Evolutionary conservation across 192 early-diverging fungal genomes (phyloP).

Genomic region (Glomus cerebriforme): DNA sequence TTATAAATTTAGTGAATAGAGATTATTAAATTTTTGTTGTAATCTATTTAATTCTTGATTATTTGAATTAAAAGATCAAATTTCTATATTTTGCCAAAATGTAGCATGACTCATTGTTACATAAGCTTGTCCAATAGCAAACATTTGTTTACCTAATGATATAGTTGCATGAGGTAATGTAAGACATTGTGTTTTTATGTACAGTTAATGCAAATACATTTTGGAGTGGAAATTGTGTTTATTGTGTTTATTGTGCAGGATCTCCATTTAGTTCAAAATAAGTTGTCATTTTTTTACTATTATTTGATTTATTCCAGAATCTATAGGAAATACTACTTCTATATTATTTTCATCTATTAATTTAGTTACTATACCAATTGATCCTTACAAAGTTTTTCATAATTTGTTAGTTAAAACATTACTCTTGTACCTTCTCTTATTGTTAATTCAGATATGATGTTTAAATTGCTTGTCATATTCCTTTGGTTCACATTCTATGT

Average conservation of each 20-base stretch:
- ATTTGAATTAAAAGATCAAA: too few species aligned
- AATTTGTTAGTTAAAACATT: too few species aligned
- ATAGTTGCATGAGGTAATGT: background rate
- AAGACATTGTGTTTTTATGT: constrained; percentile 8
- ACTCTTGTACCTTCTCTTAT: too few species aligned
- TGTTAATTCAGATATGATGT: background rate
- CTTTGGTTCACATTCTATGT: background rate
- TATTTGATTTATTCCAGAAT: background rate
- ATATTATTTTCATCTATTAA: too few species aligned
- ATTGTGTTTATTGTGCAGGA: too few species aligned
- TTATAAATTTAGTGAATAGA: too few species aligned
- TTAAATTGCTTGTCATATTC: background rate
- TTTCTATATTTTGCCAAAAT: background rate
- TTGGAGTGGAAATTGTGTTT: constrained; percentile 8
- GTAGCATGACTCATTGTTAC: background rate
- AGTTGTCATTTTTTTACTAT: background rate
- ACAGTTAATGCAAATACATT: too few species aligned
- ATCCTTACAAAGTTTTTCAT: background rate
- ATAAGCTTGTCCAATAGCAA: constrained; percentile 4
- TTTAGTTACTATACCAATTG: too few species aligned
- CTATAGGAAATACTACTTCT: too few species aligned
- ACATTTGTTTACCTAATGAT: background rate
- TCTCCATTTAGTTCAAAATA: background rate
- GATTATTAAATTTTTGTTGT: too few species aligned
- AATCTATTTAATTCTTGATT: too few species aligned